Evolutionary conservation across 106 monocot species (phyloP).

Genomic region (Allium cepa): DNA sequence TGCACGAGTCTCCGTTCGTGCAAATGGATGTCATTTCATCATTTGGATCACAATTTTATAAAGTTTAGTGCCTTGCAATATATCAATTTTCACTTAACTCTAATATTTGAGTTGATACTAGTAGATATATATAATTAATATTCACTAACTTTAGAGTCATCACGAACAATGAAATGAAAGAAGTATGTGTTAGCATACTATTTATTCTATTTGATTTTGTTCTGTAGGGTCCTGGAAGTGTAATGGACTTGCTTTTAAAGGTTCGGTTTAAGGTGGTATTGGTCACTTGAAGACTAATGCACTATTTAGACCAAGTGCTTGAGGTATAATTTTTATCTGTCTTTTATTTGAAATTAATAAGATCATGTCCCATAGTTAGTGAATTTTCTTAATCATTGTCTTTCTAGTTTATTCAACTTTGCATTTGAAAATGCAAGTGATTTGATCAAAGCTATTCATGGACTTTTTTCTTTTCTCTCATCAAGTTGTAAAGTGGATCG

Average conservation of each 20-base stretch:
- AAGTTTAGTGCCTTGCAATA: too few relatives aligned
- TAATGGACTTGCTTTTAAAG: background rate
- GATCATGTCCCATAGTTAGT: too few relatives aligned
- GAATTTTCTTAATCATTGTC: background rate
- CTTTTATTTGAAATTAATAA: background rate
- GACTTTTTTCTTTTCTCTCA: background rate
- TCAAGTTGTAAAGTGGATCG: background rate
- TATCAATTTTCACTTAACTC: background rate
- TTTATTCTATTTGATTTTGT: background rate
- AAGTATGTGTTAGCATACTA: background rate
- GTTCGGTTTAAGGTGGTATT: too few relatives aligned
- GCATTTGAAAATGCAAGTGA: background rate
- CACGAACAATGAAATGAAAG: too few relatives aligned
- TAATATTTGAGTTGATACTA: background rate
- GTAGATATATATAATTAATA: background rate
- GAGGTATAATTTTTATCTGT: constrained; percentile 4
- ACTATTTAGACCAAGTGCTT: background rate
- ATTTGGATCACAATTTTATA: background rate
- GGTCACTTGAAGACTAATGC: too few relatives aligned
- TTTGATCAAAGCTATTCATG: background rate
- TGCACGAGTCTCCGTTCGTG: background rate
- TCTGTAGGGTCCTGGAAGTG: background rate
- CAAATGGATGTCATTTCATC: background rate
- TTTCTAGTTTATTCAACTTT: background rate
- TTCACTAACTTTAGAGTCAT: background rate